A percentile compares a stretch with the other conserved stretches of the same genome.
Conservation (phyloP, 768 basidiomycete genomes). For the Lentinula boryana region DNA sequence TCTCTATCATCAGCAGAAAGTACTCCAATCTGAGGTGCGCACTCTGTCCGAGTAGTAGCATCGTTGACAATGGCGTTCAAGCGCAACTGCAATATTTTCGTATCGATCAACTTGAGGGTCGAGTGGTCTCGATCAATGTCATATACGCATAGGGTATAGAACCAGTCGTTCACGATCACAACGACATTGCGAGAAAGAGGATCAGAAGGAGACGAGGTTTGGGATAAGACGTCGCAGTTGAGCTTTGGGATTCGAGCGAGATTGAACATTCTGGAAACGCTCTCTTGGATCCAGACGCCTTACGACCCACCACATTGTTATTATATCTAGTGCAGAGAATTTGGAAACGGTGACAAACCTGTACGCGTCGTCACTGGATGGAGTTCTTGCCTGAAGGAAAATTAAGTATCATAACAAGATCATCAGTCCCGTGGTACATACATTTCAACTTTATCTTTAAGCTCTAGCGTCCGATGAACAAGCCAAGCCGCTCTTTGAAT, state of each 20-base stretch:
- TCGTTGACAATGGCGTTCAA: constrained; percentile 34
- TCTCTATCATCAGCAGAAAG: constrained; percentile 81
- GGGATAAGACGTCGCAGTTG: constrained; percentile 59
- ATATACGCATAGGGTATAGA: constrained; percentile 71
- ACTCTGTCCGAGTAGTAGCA: not conserved
- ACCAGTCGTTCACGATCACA: constrained; percentile 71
- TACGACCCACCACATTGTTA: too few species aligned
- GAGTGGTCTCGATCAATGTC: constrained; percentile 24
- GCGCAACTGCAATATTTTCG: constrained; percentile 35
- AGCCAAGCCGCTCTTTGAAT: constrained; percentile 82
- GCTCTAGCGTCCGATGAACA: constrained; percentile 62
- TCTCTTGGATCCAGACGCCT: constrained; percentile 63
- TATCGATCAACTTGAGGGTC: constrained; percentile 20
- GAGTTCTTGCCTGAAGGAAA: constrained; percentile 50
- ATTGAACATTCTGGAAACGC: constrained; percentile 64
- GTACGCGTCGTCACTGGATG: constrained; percentile 68
- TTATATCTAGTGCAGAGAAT: too few species aligned
- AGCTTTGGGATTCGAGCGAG: constrained; percentile 67
- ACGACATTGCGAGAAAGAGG: constrained; percentile 53
- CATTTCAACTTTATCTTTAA: constrained; percentile 62
- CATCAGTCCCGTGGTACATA: constrained; percentile 23
- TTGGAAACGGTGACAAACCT: constrained; percentile 30
- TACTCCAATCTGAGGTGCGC: constrained; percentile 55
- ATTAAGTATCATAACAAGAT: not conserved
- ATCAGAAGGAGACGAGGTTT: constrained; percentile 35